A percentile compares a stretch with the other conserved stretches of the same genome.
Conservation (phyloP, 225 moss, liverwort and hornwort species). For the Bryum argenteum region DNA sequence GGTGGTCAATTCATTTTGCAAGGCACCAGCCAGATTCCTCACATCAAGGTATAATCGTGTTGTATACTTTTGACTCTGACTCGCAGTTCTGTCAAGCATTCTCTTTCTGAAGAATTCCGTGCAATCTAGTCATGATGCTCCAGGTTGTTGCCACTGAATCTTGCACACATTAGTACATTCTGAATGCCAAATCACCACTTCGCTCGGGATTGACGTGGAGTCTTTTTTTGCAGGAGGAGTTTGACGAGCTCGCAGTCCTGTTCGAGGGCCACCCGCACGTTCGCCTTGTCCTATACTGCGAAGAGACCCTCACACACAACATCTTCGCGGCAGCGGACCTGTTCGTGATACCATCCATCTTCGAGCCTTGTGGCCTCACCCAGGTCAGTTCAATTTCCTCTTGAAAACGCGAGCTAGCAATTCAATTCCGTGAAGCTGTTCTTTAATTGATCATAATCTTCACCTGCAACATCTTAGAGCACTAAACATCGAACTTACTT, state of each 20-base stretch:
- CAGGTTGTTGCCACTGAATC: not conserved
- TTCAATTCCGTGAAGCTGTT: not conserved
- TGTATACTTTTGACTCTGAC: not conserved
- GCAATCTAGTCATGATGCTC: not conserved
- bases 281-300: constrained; percentile 72
- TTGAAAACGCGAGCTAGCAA: too few relatives aligned
- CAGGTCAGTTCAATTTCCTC: constrained; percentile 44
- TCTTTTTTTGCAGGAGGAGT: constrained; percentile 50
- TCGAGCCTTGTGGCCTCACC: constrained; percentile 90
- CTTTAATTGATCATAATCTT: not conserved
- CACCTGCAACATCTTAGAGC: not conserved
- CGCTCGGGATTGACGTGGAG: not conserved
- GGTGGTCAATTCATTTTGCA: constrained; percentile 88
- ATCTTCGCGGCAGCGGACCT: constrained; percentile 86
- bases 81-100: too few relatives aligned
- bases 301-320: constrained; percentile 82
- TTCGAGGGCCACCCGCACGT: constrained; percentile 86
- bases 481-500: not conserved
- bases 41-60: constrained; percentile 60
- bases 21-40: constrained; percentile 82
- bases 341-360: constrained; percentile 85
- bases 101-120: too few relatives aligned
- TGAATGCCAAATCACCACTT: not conserved
- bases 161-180: not conserved
- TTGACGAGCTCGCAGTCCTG: constrained; percentile 67